Evolutionary conservation across 495 filamentous ascomycete genomes (phyloP).

Genomic region (Hypoxylon fragiforme): DNA sequence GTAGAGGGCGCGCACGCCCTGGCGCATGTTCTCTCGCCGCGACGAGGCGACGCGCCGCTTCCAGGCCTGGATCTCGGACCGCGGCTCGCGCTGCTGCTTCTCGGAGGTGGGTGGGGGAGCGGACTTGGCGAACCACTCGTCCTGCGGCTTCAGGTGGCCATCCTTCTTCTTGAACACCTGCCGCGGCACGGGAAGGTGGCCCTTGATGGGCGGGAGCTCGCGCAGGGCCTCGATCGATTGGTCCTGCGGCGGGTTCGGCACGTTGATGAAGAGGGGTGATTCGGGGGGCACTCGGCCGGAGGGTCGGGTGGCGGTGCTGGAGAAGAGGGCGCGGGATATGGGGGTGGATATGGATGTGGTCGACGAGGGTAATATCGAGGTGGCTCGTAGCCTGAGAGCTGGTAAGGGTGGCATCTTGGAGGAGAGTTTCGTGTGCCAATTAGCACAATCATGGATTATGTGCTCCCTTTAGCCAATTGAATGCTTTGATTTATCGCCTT

Average conservation of each 20-base stretch:
- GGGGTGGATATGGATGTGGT: constrained; percentile 9
- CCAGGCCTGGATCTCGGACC: constrained; percentile 37
- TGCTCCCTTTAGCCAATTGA: constrained; percentile 6
- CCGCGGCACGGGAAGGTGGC: constrained; percentile 51
- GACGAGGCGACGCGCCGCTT: constrained; percentile 41
- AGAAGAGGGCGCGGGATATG: constrained; percentile 19
- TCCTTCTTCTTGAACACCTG: constrained; percentile 45
- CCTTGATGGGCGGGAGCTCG: constrained; percentile 39
- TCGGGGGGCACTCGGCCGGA: constrained; percentile 44
- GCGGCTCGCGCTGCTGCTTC: constrained; percentile 26
- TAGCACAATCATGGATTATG: constrained; percentile 9
- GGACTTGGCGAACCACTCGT: constrained; percentile 35
- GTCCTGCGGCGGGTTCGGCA: constrained; percentile 50
- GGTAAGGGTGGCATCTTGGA: constrained; percentile 34
- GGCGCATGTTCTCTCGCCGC: constrained; percentile 42
- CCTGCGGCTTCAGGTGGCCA: constrained; percentile 37
- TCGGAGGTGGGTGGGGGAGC: constrained; percentile 36
- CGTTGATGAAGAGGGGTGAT: constrained; percentile 49
- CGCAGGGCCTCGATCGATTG: constrained; percentile 40
- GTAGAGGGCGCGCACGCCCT: constrained; percentile 45
- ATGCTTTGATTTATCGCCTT: constrained; percentile 1
- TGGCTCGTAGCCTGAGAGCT: constrained; percentile 16
- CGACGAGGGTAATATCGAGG: background rate
- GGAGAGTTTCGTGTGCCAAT: constrained; percentile 11
- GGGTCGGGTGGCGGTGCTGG: constrained; percentile 6